phyloP scores from a whole-genome alignment of 2,329 filamentous ascomycete genomes.

The Colletotrichum filicis region DNA sequence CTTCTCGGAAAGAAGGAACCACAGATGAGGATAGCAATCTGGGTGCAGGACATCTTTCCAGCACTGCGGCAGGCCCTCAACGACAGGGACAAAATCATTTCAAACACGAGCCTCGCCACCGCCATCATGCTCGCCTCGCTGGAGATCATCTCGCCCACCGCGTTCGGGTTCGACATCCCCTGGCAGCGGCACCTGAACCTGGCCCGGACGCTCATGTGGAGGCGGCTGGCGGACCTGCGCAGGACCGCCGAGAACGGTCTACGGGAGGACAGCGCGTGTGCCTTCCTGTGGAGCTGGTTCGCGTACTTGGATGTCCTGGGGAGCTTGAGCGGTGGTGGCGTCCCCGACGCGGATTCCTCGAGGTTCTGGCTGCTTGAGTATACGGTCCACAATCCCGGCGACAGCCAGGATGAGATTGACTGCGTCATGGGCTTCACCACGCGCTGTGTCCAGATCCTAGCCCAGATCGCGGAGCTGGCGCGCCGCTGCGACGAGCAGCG shows the following conservation, averaged over 20 bases:
- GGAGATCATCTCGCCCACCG: slow-evolving; percentile 84
- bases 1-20: slow-evolving; percentile 80
- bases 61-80: slow-evolving; percentile 75
- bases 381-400: slow-evolving; percentile 59
- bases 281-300: slow-evolving; percentile 85
- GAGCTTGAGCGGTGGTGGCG: slow-evolving; percentile 70
- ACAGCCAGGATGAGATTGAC: slow-evolving; percentile 76
- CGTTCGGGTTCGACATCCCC: slow-evolving; percentile 81
- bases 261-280: slow-evolving; percentile 68
- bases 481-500: slow-evolving; percentile 74
- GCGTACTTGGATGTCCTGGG: slow-evolving; percentile 86
- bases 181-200: slow-evolving; percentile 85
- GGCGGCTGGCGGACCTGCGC: slow-evolving; percentile 58
- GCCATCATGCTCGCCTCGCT: slow-evolving; percentile 87
- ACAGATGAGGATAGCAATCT: slow-evolving; percentile 79
- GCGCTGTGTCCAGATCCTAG: slow-evolving; percentile 75
- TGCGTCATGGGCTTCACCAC: slow-evolving; percentile 85
- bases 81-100: slow-evolving; percentile 70
- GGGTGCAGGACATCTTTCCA: slow-evolving; percentile 84
- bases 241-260: slow-evolving; percentile 48
- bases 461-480: slow-evolving; percentile 77
- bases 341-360: slow-evolving; percentile 59
- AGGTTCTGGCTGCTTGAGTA: slow-evolving; percentile 62
- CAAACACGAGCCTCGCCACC: slow-evolving; percentile 80
- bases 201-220: slow-evolving; percentile 79